Conservation (phyloP, 176 grass and related monocot species). For the Dactylis glomerata region DNA sequence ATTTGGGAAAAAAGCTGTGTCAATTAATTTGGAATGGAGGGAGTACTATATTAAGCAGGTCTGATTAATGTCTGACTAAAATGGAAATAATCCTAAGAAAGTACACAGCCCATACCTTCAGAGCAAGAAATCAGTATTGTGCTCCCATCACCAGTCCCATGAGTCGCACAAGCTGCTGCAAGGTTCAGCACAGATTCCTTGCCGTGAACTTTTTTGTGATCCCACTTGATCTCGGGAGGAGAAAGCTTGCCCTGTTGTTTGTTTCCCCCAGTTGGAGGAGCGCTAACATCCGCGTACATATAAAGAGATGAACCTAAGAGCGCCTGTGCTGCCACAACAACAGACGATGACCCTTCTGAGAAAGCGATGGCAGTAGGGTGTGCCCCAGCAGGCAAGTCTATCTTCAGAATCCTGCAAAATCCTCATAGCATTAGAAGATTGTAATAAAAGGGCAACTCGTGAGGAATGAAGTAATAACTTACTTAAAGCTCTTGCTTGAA, state of each 20-base stretch:
- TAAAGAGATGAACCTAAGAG: conserved; percentile 83
- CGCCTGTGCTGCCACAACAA: conserved; percentile 79
- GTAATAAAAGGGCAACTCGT: background rate
- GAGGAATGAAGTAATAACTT: background rate
- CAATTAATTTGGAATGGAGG: too few species aligned
- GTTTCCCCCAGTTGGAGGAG: conserved; percentile 46
- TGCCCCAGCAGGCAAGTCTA: conserved; percentile 88
- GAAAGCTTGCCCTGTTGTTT: conserved; percentile 72
- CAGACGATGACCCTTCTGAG: conserved; percentile 72
- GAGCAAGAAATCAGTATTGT: conserved; percentile 87
- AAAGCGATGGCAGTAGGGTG: conserved; percentile 79
- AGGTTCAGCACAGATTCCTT: conserved; percentile 83
- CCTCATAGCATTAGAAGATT: background rate
- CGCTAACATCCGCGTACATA: conserved; percentile 80
- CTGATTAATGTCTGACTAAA: background rate
- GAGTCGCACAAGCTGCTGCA: conserved; percentile 55
- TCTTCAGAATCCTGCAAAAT: conserved; percentile 60
- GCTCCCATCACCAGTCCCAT: conserved; percentile 87
- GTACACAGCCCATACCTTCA: conserved; percentile 46
- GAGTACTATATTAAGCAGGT: background rate
- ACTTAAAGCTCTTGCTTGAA: conserved; percentile 98
- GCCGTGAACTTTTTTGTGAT: conserved; percentile 76
- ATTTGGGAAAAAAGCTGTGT: too few species aligned
- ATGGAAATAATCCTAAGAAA: background rate
- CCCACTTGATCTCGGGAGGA: conserved; percentile 87